These are phyloP conservation scores for Kitagawia praeruptora DNA, from an alignment of 129 eudicot species.

Conservation along the genomic window DNA sequence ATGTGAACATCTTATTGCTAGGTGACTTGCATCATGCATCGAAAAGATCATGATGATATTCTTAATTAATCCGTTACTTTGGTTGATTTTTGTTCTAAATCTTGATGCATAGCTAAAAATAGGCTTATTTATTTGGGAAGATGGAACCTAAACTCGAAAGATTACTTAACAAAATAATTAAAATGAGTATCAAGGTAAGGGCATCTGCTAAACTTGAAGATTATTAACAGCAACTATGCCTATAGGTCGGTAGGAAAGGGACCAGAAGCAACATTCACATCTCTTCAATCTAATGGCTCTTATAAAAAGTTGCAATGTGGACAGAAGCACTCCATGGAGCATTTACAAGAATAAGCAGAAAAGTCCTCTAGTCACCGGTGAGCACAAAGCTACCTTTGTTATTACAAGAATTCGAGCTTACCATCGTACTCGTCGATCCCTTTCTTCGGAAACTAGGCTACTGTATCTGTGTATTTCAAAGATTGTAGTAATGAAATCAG, in stretches of 20 bases:
- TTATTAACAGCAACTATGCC: too few species aligned
- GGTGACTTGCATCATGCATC: too few species aligned
- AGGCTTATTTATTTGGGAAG: too few species aligned
- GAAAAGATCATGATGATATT: too few species aligned
- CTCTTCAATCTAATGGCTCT: conserved; percentile 1
- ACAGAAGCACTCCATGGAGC: background rate
- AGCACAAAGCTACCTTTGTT: background rate
- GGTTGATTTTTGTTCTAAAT: background rate
- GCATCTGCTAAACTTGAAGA: too few species aligned
- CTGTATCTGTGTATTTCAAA: too few species aligned
- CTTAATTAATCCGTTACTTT: too few species aligned
- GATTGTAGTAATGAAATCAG: background rate
- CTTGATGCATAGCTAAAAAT: background rate
- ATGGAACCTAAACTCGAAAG: too few species aligned
- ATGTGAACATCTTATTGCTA: too few species aligned
- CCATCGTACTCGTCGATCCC: background rate
- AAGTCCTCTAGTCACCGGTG: background rate
- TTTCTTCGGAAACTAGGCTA: background rate
- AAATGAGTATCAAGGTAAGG: too few species aligned
- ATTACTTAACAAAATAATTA: too few species aligned
- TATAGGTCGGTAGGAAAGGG: too few species aligned
- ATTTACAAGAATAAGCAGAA: background rate
- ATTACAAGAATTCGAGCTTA: background rate
- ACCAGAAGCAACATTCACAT: background rate
- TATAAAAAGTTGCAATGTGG: background rate